These are phyloP conservation scores for Colletotrichum sublineola DNA, from an alignment of 2,329 filamentous ascomycete genomes.

Conservation along the genomic window DNA sequence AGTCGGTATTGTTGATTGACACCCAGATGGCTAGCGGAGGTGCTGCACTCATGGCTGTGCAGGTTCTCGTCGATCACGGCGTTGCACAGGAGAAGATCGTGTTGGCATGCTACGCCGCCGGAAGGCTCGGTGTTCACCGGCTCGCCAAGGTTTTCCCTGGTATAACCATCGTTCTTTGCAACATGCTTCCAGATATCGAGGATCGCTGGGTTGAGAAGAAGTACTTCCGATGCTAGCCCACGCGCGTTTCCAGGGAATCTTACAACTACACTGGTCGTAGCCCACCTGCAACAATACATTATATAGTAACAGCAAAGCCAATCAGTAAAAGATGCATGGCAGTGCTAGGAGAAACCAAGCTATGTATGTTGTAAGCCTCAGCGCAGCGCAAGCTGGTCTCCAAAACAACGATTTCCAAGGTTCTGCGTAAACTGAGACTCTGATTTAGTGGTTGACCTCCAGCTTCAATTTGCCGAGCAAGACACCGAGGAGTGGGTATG, in stretches of 20 bases:
- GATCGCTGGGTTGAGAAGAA: conserved; percentile 90
- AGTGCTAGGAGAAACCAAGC: conserved; percentile 4
- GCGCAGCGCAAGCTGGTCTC: not conserved
- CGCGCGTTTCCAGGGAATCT: not conserved
- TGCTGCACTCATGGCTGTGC: conserved; percentile 89
- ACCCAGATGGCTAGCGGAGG: conserved; percentile 96
- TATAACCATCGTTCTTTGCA: conserved; percentile 87
- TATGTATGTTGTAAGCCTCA: not conserved
- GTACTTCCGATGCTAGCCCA: conserved; percentile 84
- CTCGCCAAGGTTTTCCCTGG: conserved; percentile 90
- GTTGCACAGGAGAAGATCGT: conserved; percentile 88
- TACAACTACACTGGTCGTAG: not conserved
- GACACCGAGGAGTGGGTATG: conserved; percentile 31
- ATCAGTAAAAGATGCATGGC: conserved; percentile 16
- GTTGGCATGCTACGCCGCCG: conserved; percentile 92
- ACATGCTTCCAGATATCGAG: conserved; percentile 84
- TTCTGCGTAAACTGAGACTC: not conserved
- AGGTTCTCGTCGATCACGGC: conserved; percentile 95
- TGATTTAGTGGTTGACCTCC: conserved; percentile 8
- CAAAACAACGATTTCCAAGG: conserved; percentile 1
- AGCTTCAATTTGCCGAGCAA: conserved; percentile 29
- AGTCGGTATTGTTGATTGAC: conserved; percentile 88
- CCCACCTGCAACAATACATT: not conserved
- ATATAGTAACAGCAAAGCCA: conserved; percentile 20
- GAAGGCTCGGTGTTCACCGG: conserved; percentile 84